Base-by-base conservation (phyloP, 2,329 filamentous ascomycete species). In the Amauroascus verrucosus region DNA sequence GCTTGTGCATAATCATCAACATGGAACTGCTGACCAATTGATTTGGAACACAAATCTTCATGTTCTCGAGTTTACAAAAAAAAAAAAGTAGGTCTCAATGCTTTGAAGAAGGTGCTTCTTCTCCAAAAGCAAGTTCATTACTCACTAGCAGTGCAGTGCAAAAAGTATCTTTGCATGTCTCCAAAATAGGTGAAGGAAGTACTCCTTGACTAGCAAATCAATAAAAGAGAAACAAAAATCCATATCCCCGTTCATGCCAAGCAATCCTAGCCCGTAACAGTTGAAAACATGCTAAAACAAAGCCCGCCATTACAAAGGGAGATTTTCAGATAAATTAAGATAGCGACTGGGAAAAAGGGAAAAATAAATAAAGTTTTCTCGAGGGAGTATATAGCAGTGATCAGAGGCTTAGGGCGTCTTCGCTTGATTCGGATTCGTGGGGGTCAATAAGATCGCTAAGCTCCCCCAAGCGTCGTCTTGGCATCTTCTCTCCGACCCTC, bases 221-320 rank as follows among this genome's bases (percentile, higher is more conserved):
- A 38, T 24, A 38, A 18, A 26, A 49, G 14, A 18, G 30, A 49
- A 20, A 40, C 13, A 38, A 26, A 49, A 49, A 14, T 4, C 9
- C 32, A 38, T 30, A n/a, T 32, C 24, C 38, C 38, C 8, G 11
- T 24, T 24, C 40, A 51, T 44, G 38, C 48, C 48, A 44, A 33
- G 30, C 38, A 32, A 33, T 26, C 22, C 16, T 30, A 26, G 30
- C 48, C 48, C 37, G 22, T 41, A 50, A 30, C 7, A 7, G 6
- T 16, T 28, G 8, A 32, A 37, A 48, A 22, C 35, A 45, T 20
- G 35, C 32, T 33, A 32, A 50, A 30, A 26, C n/a, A 44, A 48
- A 44, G 18, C n/a, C 48, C 37, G 28, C 48, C 33, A 50, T 28
- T 50, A 49, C 37, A 40, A 40, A 40, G 47, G 20, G 18, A n/a